Evolutionary conservation across 495 filamentous ascomycete species (phyloP), one percentile per base, ranked within the genome.

Genomic region (Aspergillus carlsbadensis): DNA sequence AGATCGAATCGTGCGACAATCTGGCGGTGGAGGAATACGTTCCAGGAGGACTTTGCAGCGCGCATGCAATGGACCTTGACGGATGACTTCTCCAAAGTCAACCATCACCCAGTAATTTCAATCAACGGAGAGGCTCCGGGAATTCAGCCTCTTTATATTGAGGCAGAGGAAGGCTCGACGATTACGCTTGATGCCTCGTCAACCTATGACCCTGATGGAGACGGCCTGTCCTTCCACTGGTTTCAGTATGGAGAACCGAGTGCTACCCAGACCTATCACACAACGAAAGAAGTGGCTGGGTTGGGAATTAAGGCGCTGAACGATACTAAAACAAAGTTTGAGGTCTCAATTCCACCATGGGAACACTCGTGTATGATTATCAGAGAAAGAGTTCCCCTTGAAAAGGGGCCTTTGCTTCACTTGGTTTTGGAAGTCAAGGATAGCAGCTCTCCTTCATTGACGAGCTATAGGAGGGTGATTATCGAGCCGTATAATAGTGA

Each of bases 41-140:
- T 71, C 53, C 75, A 80, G 61, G 73, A 73, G 49, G 78, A 81
- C 53, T 78, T 81, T 40, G 77, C 76, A 0, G 77, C 77, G 10
- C 64, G 78, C 2, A 78, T 81, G 43, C 70, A 77, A 61, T 81
- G 77, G 78, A 71, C 72, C 3, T 52, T 79, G 0, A 54, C 63
- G 4, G 17, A 56, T 2, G 55, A 71, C 37, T 50, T 65, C 17
- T 48, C 43, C 21, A 57, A 55, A 8, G 70, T 65, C 7, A 78
- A 76, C 44, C 76, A 81, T 51, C 67, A 68, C 29, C 77, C 77
- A 8, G 65, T 78, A 1, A 60, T 78, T 10, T 58, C 52, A 22
- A 51, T 81, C 18, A 79, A 80, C 54, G 75, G 69, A 0, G 61
- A 51, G 45, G 43, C 42, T n/a, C n/a, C n/a, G 1, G 69, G 65